Base-by-base conservation (phyloP, 2,329 filamentous ascomycete genomes). In the Aureobasidium sp. region DNA sequence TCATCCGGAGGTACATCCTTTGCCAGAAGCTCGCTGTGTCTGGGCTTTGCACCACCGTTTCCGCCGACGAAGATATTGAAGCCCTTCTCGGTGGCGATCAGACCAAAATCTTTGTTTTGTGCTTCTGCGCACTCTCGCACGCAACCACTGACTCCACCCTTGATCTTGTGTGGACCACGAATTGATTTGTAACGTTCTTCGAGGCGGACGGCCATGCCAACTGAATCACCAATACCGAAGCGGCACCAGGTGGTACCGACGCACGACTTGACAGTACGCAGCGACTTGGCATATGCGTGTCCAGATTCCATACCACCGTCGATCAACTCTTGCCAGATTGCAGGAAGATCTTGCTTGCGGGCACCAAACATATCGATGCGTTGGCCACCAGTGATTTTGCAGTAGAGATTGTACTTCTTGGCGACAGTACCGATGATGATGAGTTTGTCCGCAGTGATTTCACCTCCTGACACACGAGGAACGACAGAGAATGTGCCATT, bases 121-220 rank as follows among this genome's bases (percentile, higher is more conserved):
- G 90, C 90, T 69, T 95, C 90, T 0, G 90, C 90, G 60, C 90
- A 95, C 70, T 95, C 90, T 52, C 90, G 79, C n/a, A 95, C 88
- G 59, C 90, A 95, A 11, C 90, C 90, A 52, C 85, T 90, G 0
- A 95, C 89, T 53, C 88, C 90, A 1, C 87, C 89, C 69, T 95
- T 95, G 67, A 94, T 80, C 74, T 95, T 95, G 68, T 95, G 90
- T 7, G 90, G 90, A 14, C 79, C 79, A n/a, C 90, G 81, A 55
- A 95, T 86, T 63, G 86, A 88, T 77, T 95, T 95, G 71, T 95
- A 95, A 40, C 90, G 81, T 71, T 95, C 87, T 69, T 95, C 90
- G 0, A 95, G 71, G 3, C 88, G 79, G 14, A 95, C 84, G 0
- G 90, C 90, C 85, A 95, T 88, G 10, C 90, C 90, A 0, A 95